Percentiles rank a stretch among this genome's conserved stretches.
Conservation (phyloP, 2,329 filamentous ascomycete genomes). For the Ceratocystis eucalypticola region DNA sequence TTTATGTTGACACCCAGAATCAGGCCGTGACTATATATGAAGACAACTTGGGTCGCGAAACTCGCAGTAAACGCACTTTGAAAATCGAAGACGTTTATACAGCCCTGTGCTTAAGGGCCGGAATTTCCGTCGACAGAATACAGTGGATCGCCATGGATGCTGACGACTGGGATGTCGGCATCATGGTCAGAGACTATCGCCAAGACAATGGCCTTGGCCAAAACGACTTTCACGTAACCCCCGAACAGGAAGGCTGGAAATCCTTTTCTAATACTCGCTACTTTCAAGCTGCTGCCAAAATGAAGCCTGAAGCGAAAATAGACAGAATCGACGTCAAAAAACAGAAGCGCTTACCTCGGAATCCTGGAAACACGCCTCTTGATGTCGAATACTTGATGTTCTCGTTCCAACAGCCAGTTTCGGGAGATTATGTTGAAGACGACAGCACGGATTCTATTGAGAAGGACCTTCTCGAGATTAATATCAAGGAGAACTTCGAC, state of each 20-base stretch:
- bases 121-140: background rate
- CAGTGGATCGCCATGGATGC: background rate
- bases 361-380: too few species aligned
- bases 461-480: too few species aligned
- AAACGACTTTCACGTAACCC: background rate
- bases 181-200: background rate
- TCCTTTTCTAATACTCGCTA: background rate
- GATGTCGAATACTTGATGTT: too few species aligned
- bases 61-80: background rate
- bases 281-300: background rate
- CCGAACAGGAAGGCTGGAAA: background rate
- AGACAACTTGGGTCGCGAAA: background rate
- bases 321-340: background rate
- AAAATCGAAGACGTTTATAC: background rate
- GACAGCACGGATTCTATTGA: too few species aligned
- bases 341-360: too few species aligned
- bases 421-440: too few species aligned
- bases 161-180: background rate
- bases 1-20: background rate
- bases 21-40: background rate
- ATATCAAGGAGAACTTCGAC: too few species aligned
- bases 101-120: background rate
- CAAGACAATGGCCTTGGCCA: too few species aligned
- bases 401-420: too few species aligned
- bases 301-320: background rate